These are phyloP conservation scores for Crassisporium funariophilum DNA, from an alignment of 768 basidiomycete genomes.

Conservation along the genomic window DNA sequence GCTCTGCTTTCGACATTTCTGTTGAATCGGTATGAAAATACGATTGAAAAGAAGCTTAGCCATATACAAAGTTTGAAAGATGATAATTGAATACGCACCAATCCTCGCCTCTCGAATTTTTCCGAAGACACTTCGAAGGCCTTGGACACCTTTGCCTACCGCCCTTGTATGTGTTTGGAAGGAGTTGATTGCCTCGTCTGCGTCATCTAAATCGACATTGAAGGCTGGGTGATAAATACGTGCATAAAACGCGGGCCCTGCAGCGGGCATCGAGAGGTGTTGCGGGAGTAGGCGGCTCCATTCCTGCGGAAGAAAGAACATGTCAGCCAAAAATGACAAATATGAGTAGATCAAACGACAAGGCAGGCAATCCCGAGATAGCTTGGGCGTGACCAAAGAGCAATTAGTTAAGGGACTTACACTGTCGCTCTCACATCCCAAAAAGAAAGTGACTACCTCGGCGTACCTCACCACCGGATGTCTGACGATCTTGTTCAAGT, in stretches of 20 bases:
- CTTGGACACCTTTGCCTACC: conserved; percentile 70
- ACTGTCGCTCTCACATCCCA: conserved; percentile 72
- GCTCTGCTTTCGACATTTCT: conserved; percentile 83
- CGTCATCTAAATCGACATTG: conserved; percentile 78
- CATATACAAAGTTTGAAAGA: neutral
- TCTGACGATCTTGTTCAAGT: conserved; percentile 65
- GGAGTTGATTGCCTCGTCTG: conserved; percentile 52
- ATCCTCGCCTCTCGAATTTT: conserved; percentile 66
- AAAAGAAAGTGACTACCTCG: conserved; percentile 78
- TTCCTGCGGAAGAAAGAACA: too few species aligned
- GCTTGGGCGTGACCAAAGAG: neutral
- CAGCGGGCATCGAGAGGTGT: conserved; percentile 60
- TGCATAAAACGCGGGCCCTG: conserved; percentile 78
- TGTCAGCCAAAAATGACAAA: too few species aligned
- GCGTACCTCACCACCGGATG: conserved; percentile 81
- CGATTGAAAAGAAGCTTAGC: neutral
- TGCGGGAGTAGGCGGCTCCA: conserved; percentile 67
- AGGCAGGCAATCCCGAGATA: conserved; percentile 1
- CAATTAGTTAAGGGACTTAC: conserved; percentile 46
- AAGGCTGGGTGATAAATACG: conserved; percentile 84
- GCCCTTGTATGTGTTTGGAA: conserved; percentile 70
- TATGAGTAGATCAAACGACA: conserved; percentile 6
- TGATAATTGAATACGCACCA: conserved; percentile 40
- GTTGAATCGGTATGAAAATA: too few species aligned
- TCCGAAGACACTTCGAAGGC: conserved; percentile 61